Conservation (phyloP, 306 rosid species). For the Cyclanthera cordifolia region DNA sequence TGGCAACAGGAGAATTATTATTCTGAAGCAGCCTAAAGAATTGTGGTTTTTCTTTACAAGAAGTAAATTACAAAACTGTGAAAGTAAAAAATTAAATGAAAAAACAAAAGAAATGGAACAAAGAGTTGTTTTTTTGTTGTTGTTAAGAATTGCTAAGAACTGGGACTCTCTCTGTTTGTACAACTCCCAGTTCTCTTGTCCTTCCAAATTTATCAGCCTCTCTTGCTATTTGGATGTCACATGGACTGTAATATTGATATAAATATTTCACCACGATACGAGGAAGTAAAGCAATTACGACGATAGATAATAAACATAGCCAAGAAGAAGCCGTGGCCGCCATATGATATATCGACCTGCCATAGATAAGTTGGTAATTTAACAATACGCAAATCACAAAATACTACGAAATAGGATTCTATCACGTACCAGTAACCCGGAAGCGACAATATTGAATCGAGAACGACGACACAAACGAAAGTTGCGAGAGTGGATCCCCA, state of each 20-base stretch:
- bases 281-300: slow-evolving; percentile 49
- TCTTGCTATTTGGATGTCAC: slow-evolving; percentile 71
- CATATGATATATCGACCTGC: slow-evolving; percentile 61
- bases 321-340: slow-evolving; percentile 41
- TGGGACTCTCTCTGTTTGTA: slow-evolving; percentile 58
- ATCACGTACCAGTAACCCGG: slow-evolving; percentile 66
- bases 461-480: slow-evolving; percentile 43
- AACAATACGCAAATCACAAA: not conserved
- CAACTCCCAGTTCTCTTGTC: slow-evolving; percentile 31
- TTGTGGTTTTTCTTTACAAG: slow-evolving; percentile 34
- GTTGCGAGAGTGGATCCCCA: slow-evolving; percentile 89
- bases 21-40: slow-evolving; percentile 66
- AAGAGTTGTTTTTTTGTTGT: slow-evolving; percentile 19
- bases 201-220: slow-evolving; percentile 50
- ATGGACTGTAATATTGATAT: slow-evolving; percentile 43
- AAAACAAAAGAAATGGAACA: no score
- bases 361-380: slow-evolving; percentile 1
- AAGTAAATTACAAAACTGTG: slow-evolving; percentile 17
- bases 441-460: slow-evolving; percentile 53
- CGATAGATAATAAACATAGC: slow-evolving; percentile 52
- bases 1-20: slow-evolving; percentile 32
- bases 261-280: slow-evolving; percentile 49
- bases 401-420: not conserved
- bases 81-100: not conserved
- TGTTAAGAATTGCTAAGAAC: slow-evolving; percentile 22